A percentile compares a stretch with the other conserved stretches of the same genome.
Conservation (phyloP, 768 basidiomycete species). For the Ramaria rubella region DNA sequence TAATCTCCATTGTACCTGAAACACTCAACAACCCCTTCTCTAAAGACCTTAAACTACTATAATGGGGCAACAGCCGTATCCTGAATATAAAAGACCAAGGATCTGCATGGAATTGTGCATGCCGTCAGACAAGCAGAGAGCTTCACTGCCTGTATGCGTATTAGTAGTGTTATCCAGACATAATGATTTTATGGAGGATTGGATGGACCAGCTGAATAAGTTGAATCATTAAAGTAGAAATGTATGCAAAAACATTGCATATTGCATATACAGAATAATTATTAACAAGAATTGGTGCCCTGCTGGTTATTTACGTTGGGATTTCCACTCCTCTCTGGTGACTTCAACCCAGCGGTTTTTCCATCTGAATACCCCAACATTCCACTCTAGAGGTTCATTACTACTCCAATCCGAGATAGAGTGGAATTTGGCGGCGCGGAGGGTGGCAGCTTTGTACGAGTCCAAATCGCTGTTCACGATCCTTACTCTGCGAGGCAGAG, state of each 20-base stretch:
- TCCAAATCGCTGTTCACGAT: slow-evolving; percentile 24
- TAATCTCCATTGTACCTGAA: background rate
- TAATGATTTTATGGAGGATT: no score
- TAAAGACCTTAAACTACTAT: slow-evolving; percentile 52
- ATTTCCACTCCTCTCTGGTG: slow-evolving; percentile 8
- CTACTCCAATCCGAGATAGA: slow-evolving; percentile 34
- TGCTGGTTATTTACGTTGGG: background rate
- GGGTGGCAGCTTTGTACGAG: slow-evolving; percentile 40
- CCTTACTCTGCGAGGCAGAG: background rate
- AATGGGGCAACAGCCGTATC: slow-evolving; percentile 45
- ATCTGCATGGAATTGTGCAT: no score
- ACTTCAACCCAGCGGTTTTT: slow-evolving; percentile 8
- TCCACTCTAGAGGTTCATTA: slow-evolving; percentile 57
- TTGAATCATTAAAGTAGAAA: no score
- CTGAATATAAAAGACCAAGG: no score
- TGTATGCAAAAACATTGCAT: no score
- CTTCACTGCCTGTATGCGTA: no score
- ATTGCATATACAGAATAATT: no score
- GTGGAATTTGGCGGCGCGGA: slow-evolving; percentile 44
- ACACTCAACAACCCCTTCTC: background rate
- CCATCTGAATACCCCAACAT: slow-evolving; percentile 9
- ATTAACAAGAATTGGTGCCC: no score
- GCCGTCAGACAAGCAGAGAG: no score
- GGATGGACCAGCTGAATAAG: no score
- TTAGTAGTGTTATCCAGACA: no score